Base-by-base conservation (phyloP, 2,329 filamentous ascomycete species). In the Cercospora beticola region DNA sequence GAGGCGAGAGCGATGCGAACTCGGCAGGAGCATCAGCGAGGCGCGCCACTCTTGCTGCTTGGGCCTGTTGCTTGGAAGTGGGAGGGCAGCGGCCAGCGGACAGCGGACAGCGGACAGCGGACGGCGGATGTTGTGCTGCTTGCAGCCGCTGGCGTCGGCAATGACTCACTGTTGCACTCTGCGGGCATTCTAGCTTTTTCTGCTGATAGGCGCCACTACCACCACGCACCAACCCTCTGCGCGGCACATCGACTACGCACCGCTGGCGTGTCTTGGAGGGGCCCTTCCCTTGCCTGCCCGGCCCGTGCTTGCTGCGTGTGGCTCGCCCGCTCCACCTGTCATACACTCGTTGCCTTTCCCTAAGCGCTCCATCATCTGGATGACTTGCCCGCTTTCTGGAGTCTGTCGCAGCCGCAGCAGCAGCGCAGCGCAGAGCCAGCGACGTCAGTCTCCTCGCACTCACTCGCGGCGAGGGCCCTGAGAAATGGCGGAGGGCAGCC, bases 401-500 rank as follows among this genome's bases (percentile, higher is more conserved):
- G 16, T 52, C 46, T 52, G 46, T 52, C 46, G 46, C 43, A 14
- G 43, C 43, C n/a, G 43, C 56, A n/a, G 63, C 63, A 58, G 16
- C 40, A 63, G 40, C 8, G 40, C 21, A 46, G 33, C 33, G 5
- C 33, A 40, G 14, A 40, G 33, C 33, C n/a, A 28, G 49, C 43
- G 40, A 46, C 28, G 46, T 56, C 43, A 23, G 33, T 23, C 58
- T 61, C 28, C 28, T 54, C 33, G 5, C 40, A 14, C 46, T 21
- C 46, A 26, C 43, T 68, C 49, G 43, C 57, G 31, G 56, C 33
- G 16, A 18, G 43, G 57, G 54, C 56, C 26, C 14, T 26, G 43
- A 28, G 67, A 66, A 64, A 83, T 83, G 82, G 81, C 82, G 7
- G 87, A 88, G 81, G 83, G 83, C 72, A 86, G 68, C 61, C 71